Evolutionary conservation across 176 grass and related monocot genomes (phyloP).

Genomic region (Olyra latifolia): DNA sequence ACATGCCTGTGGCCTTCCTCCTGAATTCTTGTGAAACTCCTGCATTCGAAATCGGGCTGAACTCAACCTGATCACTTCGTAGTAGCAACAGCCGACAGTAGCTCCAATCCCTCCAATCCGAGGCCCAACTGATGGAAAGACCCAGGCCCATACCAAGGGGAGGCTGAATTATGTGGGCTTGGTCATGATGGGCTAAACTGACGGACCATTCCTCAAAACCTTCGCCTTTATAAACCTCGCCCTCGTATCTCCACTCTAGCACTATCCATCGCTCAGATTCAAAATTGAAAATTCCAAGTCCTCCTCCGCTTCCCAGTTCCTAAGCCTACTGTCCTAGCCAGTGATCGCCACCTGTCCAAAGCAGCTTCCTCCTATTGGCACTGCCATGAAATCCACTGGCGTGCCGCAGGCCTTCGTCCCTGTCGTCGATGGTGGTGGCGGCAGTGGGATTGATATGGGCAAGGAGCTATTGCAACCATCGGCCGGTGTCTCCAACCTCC

Average conservation of each 20-base stretch:
- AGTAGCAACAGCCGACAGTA: not conserved
- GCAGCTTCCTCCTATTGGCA: not conserved
- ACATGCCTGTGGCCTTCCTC: not conserved
- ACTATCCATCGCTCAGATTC: not conserved
- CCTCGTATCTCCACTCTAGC: not conserved
- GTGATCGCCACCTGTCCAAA: not conserved
- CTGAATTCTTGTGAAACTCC: not conserved
- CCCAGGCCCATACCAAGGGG: not conserved
- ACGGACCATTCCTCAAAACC: not conserved
- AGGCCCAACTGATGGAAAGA: not conserved
- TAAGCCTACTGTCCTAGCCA: no score
- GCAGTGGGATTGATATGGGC: not conserved
- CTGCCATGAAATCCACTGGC: not conserved
- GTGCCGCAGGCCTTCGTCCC: not conserved
- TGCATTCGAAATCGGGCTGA: not conserved
- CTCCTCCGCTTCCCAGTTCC: not conserved
- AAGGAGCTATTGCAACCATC: conserved; percentile 47
- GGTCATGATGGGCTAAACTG: not conserved
- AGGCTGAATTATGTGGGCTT: not conserved
- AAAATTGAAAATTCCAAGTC: not conserved
- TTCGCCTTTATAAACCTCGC: not conserved
- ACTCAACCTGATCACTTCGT: not conserved
- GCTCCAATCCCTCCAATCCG: not conserved
- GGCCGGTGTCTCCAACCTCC: conserved; percentile 62
- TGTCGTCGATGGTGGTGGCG: not conserved